phyloP scores from a whole-genome alignment of 805 yeast species.

The Jamesozyma hellenica region DNA sequence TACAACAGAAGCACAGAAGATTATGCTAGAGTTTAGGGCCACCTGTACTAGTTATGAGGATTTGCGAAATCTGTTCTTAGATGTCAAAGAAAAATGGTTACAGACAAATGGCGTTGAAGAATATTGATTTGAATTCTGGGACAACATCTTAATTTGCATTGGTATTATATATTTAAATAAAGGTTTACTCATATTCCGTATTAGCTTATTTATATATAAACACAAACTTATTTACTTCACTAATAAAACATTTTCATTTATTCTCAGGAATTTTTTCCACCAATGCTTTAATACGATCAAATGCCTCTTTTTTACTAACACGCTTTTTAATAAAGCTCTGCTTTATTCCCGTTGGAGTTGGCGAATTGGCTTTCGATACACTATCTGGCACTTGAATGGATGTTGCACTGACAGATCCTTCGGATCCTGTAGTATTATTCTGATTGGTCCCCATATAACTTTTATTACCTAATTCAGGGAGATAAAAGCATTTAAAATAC shows the following conservation, averaged over 20 bases:
- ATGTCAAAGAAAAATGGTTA: slow-evolving; percentile 45
- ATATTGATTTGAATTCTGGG: too few relatives aligned
- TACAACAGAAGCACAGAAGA: slow-evolving; percentile 56
- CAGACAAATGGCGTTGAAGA: slow-evolving; percentile 28
- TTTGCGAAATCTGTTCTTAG: slow-evolving; percentile 44
- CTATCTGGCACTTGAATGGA: background rate
- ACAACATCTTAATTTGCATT: too few relatives aligned
- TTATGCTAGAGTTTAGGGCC: slow-evolving; percentile 59
- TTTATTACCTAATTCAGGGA: slow-evolving; percentile 11
- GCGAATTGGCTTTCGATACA: background rate
- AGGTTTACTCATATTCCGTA: too few relatives aligned
- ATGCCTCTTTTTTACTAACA: slow-evolving; percentile 28
- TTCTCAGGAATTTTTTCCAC: slow-evolving; percentile 21
- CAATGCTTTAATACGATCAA: slow-evolving; percentile 21
- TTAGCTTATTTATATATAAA: too few relatives aligned
- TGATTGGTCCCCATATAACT: background rate
- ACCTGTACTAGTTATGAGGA: slow-evolving; percentile 45
- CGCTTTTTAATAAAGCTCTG: slow-evolving; percentile 16
- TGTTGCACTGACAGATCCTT: background rate
- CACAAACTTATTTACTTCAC: too few relatives aligned
- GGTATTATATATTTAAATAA: too few relatives aligned
- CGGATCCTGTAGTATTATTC: background rate
- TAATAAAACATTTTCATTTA: too few relatives aligned
- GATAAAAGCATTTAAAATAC: slow-evolving; percentile 23
- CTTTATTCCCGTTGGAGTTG: slow-evolving; percentile 5